Conservation (phyloP, 805 yeast genomes). For the Starmerella cellae region DNA sequence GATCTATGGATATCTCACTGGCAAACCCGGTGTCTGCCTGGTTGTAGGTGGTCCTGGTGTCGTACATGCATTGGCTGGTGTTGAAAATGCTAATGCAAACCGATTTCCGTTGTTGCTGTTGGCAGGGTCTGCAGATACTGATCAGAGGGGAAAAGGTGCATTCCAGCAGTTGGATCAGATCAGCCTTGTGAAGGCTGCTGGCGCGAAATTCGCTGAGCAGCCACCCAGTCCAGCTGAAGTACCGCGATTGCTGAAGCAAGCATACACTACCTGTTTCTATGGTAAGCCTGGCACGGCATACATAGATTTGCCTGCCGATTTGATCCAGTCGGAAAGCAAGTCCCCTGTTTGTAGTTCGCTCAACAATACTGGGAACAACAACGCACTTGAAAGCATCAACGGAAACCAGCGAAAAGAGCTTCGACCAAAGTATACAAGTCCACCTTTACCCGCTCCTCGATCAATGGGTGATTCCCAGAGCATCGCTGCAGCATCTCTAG, state of each 20-base stretch:
- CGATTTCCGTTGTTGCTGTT: slow-evolving; percentile 53
- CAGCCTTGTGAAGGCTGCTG: slow-evolving; percentile 31
- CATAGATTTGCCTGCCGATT: slow-evolving; percentile 51
- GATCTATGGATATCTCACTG: slow-evolving; percentile 51
- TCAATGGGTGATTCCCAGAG: slow-evolving; percentile 29
- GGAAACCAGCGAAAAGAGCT: neutral
- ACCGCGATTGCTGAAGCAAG: slow-evolving; percentile 34
- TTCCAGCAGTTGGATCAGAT: slow-evolving; percentile 64
- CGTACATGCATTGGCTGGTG: slow-evolving; percentile 52
- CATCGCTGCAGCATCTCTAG: slow-evolving; percentile 29
- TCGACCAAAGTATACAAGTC: too few relatives aligned
- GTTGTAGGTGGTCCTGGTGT: slow-evolving; percentile 72
- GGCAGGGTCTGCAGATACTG: slow-evolving; percentile 47
- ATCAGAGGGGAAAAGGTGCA: slow-evolving; percentile 43
- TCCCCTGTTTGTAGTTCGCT: too few relatives aligned
- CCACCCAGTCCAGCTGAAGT: slow-evolving; percentile 29
- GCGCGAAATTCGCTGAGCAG: slow-evolving; percentile 41
- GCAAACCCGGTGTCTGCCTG: slow-evolving; percentile 50
- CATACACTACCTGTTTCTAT: slow-evolving; percentile 33
- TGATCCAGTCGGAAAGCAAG: slow-evolving; percentile 31
- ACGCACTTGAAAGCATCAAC: neutral
- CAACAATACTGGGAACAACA: too few relatives aligned
- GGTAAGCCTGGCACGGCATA: slow-evolving; percentile 53
- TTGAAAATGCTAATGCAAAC: slow-evolving; percentile 48
- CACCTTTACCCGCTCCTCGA: slow-evolving; percentile 29